phyloP scores from a whole-genome alignment of 106 monocot species.

The Phalaenopsis equestris region DNA sequence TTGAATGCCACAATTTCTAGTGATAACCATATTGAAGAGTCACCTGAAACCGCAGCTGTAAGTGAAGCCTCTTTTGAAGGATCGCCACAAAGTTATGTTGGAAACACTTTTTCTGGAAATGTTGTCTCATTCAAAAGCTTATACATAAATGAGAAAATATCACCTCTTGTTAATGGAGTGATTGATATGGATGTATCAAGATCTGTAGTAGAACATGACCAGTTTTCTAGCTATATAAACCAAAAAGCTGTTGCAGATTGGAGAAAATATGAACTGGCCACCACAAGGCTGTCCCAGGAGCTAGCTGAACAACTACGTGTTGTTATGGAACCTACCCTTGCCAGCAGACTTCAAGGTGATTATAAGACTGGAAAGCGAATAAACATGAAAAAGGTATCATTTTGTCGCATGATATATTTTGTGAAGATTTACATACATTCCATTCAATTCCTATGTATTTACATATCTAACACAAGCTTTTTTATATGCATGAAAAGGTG shows the following conservation, averaged over 20 bases:
- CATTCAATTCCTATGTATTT: no score
- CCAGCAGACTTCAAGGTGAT: conserved; percentile 95
- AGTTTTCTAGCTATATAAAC: conserved; percentile 22
- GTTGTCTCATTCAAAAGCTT: conserved; percentile 46
- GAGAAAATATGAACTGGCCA: conserved; percentile 65
- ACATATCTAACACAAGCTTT: no score
- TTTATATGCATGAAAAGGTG: no score
- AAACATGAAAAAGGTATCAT: conserved; percentile 89
- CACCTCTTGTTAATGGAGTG: conserved; percentile 6
- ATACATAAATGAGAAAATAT: conserved; percentile 29
- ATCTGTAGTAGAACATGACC: conserved; percentile 24
- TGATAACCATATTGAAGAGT: conserved; percentile 19
- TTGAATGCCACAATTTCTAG: conserved; percentile 16
- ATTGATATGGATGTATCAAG: neutral
- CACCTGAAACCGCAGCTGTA: conserved; percentile 2
- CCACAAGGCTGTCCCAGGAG: conserved; percentile 69
- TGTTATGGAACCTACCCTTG: conserved; percentile 86
- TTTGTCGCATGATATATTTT: neutral
- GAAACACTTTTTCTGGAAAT: conserved; percentile 18
- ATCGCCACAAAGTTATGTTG: neutral
- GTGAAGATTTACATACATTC: no score
- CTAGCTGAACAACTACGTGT: conserved; percentile 79
- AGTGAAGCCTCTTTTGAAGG: conserved; percentile 30
- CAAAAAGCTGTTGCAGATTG: conserved; percentile 40
- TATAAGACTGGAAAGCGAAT: conserved; percentile 93